These are phyloP conservation scores for Fusarium kyushuense DNA, from an alignment of 2,329 filamentous ascomycete genomes.

Conservation along the genomic window DNA sequence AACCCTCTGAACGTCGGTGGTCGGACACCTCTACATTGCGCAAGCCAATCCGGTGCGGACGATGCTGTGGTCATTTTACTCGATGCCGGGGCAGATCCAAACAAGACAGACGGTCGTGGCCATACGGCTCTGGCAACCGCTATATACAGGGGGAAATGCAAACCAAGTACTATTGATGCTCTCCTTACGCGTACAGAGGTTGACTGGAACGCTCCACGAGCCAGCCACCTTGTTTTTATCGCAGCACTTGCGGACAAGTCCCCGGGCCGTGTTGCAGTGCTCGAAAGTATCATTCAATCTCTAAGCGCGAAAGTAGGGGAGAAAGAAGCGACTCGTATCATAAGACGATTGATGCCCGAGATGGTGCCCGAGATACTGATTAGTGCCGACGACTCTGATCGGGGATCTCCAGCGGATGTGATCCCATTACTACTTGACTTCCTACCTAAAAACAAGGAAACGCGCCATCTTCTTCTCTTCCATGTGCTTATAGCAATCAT, in stretches of 20 bases:
- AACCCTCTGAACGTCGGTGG: neutral
- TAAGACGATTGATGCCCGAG: neutral
- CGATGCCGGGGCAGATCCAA: neutral
- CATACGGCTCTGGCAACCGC: neutral
- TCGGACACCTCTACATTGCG: neutral
- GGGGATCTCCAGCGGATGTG: neutral
- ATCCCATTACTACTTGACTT: neutral
- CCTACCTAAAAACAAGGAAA: neutral
- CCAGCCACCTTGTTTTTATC: neutral
- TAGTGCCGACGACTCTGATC: neutral
- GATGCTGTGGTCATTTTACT: neutral
- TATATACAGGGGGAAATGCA: neutral
- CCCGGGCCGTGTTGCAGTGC: too few relatives aligned
- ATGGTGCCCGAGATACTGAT: neutral
- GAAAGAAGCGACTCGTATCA: neutral
- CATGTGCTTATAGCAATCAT: neutral
- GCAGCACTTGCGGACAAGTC: neutral
- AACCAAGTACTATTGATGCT: neutral
- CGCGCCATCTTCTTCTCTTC: neutral
- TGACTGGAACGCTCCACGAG: neutral
- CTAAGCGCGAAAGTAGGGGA: fast-evolving
- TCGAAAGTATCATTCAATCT: neutral
- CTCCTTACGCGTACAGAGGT: neutral
- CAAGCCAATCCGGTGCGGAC: neutral
- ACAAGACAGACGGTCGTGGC: neutral